These are phyloP conservation scores for Penicillium nucicola DNA, from an alignment of 495 filamentous ascomycete genomes.

Conservation along the genomic window DNA sequence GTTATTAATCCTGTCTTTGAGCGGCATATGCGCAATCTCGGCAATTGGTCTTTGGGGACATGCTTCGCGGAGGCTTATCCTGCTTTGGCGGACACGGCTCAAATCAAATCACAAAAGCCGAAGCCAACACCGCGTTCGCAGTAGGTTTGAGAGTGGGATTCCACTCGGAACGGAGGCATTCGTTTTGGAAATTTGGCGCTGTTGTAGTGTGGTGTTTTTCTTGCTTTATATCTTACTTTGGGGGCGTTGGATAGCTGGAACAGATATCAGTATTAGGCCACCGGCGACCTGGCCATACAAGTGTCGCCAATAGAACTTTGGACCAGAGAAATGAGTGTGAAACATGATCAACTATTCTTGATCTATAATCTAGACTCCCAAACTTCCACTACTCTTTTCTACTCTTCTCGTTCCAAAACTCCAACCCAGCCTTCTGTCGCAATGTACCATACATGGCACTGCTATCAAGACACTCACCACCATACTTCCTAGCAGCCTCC, in stretches of 20 bases:
- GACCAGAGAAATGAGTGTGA: background rate
- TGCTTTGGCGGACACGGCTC: slow-evolving; percentile 50
- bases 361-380: background rate
- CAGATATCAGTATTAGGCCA: background rate
- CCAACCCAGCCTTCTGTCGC: slow-evolving; percentile 40
- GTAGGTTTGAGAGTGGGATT: background rate
- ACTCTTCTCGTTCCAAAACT: slow-evolving; percentile 48
- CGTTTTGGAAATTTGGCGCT: background rate
- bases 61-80: slow-evolving; percentile 65
- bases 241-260: background rate
- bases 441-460: slow-evolving; percentile 44
- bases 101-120: slow-evolving; percentile 27
- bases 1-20: slow-evolving; percentile 80
- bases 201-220: background rate
- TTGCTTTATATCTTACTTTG: background rate
- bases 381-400: slow-evolving; percentile 21
- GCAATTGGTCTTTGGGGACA: slow-evolving; percentile 76
- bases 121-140: background rate
- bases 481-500: slow-evolving; percentile 40
- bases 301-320: background rate
- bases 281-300: background rate
- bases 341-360: background rate
- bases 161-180: background rate
- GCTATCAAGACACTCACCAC: slow-evolving; percentile 42
- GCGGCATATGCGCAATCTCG: slow-evolving; percentile 60